A percentile compares a stretch with the other conserved stretches of the same genome.
These are phyloP conservation scores for Suillus americanus DNA, from an alignment of 768 basidiomycete genomes.

Conservation along the genomic window DNA sequence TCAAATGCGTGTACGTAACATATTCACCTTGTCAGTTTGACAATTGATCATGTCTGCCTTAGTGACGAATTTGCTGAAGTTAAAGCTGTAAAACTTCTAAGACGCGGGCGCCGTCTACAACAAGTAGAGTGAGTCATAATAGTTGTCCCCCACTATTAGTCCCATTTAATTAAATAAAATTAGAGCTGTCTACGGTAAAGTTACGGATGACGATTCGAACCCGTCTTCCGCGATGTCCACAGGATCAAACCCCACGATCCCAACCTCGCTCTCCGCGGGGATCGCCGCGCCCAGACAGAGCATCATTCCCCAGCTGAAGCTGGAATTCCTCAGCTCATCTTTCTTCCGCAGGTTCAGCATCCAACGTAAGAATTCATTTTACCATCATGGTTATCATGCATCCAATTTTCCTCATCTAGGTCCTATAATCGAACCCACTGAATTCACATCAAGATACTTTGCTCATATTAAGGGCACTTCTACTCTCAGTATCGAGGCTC, in stretches of 20 bases:
- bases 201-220: constrained; percentile 42
- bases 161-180: constrained; percentile 9
- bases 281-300: constrained; percentile 21
- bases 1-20: constrained; percentile 89
- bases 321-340: constrained; percentile 78
- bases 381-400: constrained; percentile 8
- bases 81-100: constrained; percentile 83
- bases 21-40: neutral
- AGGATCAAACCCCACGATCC: constrained; percentile 23
- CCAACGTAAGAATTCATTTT: constrained; percentile 59
- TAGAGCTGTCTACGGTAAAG: constrained; percentile 80
- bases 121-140: constrained; percentile 71
- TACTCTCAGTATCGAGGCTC: constrained; percentile 68
- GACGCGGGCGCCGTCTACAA: constrained; percentile 76
- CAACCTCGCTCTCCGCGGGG: constrained; percentile 10
- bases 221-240: constrained; percentile 12
- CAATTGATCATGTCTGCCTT: constrained; percentile 14
- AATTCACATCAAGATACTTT: constrained; percentile 73
- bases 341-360: constrained; percentile 86
- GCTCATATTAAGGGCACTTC: constrained; percentile 63
- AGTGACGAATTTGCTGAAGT: constrained; percentile 93
- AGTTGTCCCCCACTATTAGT: neutral
- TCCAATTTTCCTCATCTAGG: constrained; percentile 45
- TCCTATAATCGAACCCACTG: constrained; percentile 79
- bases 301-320: constrained; percentile 69